Evolutionary conservation across 495 filamentous ascomycete species (phyloP).

Genomic region (Penicillium fimorum): DNA sequence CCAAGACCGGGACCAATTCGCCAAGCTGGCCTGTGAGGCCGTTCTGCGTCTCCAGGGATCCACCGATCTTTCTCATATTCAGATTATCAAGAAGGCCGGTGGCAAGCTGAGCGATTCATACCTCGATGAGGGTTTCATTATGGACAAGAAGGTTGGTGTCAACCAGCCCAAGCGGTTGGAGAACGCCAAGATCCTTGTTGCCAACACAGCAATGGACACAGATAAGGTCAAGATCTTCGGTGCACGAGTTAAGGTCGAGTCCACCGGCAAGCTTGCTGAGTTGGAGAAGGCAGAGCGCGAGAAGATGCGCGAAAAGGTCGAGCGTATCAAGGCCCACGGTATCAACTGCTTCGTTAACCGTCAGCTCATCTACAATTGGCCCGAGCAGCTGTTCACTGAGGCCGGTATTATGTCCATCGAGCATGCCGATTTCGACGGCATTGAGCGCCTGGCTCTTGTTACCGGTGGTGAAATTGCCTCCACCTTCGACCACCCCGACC

Average conservation of each 20-base stretch:
- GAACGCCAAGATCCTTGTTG: slow-evolving; percentile 96
- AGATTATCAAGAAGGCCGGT: slow-evolving; percentile 99
- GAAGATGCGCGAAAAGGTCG: slow-evolving; percentile 99
- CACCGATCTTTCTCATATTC: slow-evolving; percentile 93
- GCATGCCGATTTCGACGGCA: slow-evolving; percentile 97
- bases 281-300: slow-evolving; percentile 96
- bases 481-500: slow-evolving; percentile 96
- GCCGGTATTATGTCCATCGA: slow-evolving; percentile 98
- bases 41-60: slow-evolving; percentile 87
- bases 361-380: slow-evolving; percentile 99
- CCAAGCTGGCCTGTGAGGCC: slow-evolving; percentile 87
- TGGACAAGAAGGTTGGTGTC: slow-evolving; percentile 97
- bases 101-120: slow-evolving; percentile 97
- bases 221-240: slow-evolving; percentile 99
- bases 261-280: slow-evolving; percentile 92
- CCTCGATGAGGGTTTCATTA: slow-evolving; percentile 95
- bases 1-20: slow-evolving; percentile 91
- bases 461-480: slow-evolving; percentile 97
- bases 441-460: slow-evolving; percentile 90
- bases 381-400: slow-evolving; percentile 96
- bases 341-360: slow-evolving; percentile 99
- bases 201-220: slow-evolving; percentile 98
- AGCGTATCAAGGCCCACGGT: slow-evolving; percentile 96
- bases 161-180: slow-evolving; percentile 97
- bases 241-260: slow-evolving; percentile 87